Conservation (phyloP, 2,329 filamentous ascomycete species). For the Cladosporium sp. region DNA sequence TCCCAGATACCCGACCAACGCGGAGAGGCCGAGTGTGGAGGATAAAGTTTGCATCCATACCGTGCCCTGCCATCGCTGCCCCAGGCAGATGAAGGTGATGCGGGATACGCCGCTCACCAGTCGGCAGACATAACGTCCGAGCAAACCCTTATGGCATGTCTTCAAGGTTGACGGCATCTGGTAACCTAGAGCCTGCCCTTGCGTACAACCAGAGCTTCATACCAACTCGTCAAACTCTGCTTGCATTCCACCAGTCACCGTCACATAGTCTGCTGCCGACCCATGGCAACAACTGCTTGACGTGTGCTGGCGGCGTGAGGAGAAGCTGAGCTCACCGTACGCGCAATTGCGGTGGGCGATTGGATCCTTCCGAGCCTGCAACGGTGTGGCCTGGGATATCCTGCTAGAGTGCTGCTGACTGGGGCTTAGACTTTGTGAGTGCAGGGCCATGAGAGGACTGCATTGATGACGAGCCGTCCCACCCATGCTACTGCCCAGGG, state of each 20-base stretch:
- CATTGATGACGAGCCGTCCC: conserved; percentile 10
- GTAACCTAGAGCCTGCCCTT: conserved; percentile 17
- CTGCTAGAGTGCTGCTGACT: conserved; percentile 8
- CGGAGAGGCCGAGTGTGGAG: conserved; percentile 16
- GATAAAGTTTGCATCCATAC: conserved; percentile 12
- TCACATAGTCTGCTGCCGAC: background rate
- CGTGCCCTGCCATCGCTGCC: conserved; percentile 6
- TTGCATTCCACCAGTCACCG: background rate
- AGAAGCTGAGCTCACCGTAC: conserved; percentile 1
- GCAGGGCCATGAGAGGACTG: background rate
- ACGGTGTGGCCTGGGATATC: conserved; percentile 4
- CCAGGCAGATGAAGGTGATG: background rate
- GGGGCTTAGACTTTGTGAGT: conserved; percentile 9
- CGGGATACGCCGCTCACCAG: conserved; percentile 9
- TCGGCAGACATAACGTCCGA: conserved; percentile 9
- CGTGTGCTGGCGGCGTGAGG: background rate
- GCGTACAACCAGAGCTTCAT: conserved; percentile 1
- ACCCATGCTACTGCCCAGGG: background rate
- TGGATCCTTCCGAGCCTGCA: conserved; percentile 6
- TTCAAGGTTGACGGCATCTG: conserved; percentile 14
- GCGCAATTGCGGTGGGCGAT: background rate
- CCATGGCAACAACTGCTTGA: background rate
- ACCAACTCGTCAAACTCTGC: background rate
- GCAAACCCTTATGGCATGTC: background rate
- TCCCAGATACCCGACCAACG: conserved; percentile 2